phyloP scores from a whole-genome alignment of 371 early-diverging fungal genomes.

The Polyrhizophydium stewartii region DNA sequence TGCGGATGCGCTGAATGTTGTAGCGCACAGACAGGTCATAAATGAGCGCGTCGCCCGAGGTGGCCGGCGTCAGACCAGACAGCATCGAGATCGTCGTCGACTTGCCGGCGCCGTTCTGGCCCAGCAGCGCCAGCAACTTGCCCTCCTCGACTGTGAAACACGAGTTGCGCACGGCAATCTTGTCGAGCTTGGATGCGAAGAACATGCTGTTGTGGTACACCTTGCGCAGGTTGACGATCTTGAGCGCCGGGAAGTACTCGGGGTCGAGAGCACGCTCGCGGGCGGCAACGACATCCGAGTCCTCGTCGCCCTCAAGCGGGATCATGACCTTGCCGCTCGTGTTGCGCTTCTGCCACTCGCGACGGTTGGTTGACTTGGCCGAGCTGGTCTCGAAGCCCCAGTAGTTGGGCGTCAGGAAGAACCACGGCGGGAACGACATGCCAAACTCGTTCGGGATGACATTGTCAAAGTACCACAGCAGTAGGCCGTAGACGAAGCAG shows the following conservation, averaged over 20 bases:
- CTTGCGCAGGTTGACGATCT: constrained; percentile 62
- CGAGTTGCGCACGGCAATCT: constrained; percentile 59
- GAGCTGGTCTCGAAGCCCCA: constrained; percentile 44
- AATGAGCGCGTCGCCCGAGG: constrained; percentile 55
- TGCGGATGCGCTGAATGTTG: constrained; percentile 56
- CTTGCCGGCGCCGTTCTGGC: constrained; percentile 75
- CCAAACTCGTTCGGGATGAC: constrained; percentile 71
- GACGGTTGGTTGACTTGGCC: constrained; percentile 11
- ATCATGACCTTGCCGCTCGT: constrained; percentile 2
- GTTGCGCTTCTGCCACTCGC: constrained; percentile 24
- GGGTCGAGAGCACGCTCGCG: constrained; percentile 28
- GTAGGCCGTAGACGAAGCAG: constrained; percentile 43
- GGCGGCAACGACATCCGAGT: constrained; percentile 47
- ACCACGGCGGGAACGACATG: constrained; percentile 40
- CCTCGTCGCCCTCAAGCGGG: constrained; percentile 38
- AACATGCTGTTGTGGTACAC: constrained; percentile 45
- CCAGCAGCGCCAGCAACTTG: constrained; percentile 53
- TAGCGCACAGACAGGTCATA: constrained; percentile 45
- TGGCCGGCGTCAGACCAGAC: constrained; percentile 60
- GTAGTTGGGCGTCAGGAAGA: constrained; percentile 58
- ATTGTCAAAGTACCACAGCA: constrained; percentile 62
- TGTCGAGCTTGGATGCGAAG: constrained; percentile 39
- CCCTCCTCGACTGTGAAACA: constrained; percentile 57
- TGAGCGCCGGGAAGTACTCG: constrained; percentile 24
- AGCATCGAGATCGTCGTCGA: constrained; percentile 56